Evolutionary conservation across 1,284 basidiomycete species (phyloP).

Genomic region (Moesziomyces sp.): DNA sequence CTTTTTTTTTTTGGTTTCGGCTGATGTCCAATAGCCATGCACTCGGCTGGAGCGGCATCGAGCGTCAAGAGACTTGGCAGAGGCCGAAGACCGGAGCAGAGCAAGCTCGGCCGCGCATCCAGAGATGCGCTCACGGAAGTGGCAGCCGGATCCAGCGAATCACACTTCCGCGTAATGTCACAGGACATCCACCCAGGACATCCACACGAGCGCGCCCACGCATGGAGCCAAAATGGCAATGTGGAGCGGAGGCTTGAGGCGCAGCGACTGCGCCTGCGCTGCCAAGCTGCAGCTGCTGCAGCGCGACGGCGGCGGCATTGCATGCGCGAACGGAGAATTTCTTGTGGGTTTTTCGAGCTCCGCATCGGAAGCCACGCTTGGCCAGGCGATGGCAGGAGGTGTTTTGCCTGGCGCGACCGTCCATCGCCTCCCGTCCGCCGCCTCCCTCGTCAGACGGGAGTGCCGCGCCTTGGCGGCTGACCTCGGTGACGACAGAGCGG

Average conservation of each 20-base stretch:
- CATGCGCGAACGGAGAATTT: slow-evolving; percentile 19
- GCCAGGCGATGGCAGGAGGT: neutral
- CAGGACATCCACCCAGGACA: no score
- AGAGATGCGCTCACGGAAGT: neutral
- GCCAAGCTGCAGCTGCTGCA: slow-evolving; percentile 1
- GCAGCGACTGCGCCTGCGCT: neutral
- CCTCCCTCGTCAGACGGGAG: neutral
- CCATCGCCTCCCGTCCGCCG: neutral
- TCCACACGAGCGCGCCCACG: no score
- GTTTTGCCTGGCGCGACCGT: neutral
- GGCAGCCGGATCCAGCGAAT: neutral
- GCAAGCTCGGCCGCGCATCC: neutral
- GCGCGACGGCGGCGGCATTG: neutral
- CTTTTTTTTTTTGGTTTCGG: neutral
- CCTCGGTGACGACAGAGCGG: neutral
- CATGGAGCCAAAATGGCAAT: neutral
- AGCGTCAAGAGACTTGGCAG: neutral
- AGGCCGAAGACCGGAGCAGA: no score
- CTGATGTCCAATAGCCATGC: neutral
- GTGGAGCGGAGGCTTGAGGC: neutral
- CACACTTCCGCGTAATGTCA: neutral
- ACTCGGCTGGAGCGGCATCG: neutral
- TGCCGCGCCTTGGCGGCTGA: neutral
- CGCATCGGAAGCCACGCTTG: neutral
- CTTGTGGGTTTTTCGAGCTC: slow-evolving; percentile 7